Base-by-base conservation (phyloP, 129 eudicot genomes). In the Flaveria linearis region DNA sequence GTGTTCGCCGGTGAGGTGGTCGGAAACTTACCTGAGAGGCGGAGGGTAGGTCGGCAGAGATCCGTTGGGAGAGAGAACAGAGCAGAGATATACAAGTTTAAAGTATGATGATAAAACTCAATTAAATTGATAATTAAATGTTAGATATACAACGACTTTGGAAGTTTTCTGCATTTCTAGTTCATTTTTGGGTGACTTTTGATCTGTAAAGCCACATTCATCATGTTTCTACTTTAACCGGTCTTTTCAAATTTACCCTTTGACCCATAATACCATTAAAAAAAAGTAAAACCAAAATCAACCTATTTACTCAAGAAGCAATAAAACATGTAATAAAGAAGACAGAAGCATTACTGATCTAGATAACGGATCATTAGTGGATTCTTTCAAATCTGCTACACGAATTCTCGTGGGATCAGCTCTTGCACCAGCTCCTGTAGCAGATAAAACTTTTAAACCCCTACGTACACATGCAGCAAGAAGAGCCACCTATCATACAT, bases 341-440 rank as follows among this genome's bases (percentile, higher is more conserved):
- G 55, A 69, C 1, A 51, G 43, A 79, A 66, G 30, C 28, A 69
- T 82, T 78, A 91, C 96, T 10, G 99, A 43, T 84, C 97, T 93
- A 80, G 97, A 94, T 41, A 94, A 82, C 20, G 97, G 97, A 65
- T 91, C 97, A 69, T 94, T 94, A 78, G 86, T 89, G 13, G 97
- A 94, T 82, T 94, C 96, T 77, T 92, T 84, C 43, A 91, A 80
- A 87, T 91, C 99, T 69, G 99, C 96, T 63, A 94, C 90, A 16
- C 99, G 96, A 57, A 94, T 91, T 83, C 97, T 88, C 15, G 99
- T 94, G 68, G 97, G 97, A 77, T 91, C 99, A 78, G 99, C 99
- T 85, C 99, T 91, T 74, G 97, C 97, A 43, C 99, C 97, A 72
- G 98, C 98, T 86, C 98, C 98, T 41, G 97, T 94, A 60, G 96